phyloP scores from a whole-genome alignment of 129 eudicot species.

The Flaveria robusta region DNA sequence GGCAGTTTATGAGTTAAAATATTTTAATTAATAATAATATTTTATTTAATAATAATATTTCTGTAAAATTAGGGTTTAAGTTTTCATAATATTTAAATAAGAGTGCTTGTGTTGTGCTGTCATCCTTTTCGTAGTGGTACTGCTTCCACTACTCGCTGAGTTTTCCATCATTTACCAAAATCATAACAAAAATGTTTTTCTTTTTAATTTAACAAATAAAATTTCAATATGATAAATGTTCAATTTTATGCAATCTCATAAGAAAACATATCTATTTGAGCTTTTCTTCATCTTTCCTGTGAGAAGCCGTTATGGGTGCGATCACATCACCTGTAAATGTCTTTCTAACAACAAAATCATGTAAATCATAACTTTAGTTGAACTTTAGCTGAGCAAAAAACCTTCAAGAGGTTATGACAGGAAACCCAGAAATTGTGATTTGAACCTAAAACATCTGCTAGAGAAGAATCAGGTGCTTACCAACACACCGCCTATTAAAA shows the following conservation, averaged over 20 bases:
- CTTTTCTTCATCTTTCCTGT: no score
- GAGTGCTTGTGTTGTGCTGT: slow-evolving; percentile 41
- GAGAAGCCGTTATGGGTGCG: no score
- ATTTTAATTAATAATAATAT: slow-evolving; percentile 8
- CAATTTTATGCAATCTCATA: not conserved
- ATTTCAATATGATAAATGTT: not conserved
- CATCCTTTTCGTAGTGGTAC: slow-evolving; percentile 40
- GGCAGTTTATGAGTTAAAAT: slow-evolving; percentile 25
- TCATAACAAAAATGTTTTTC: no score
- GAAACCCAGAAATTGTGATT: no score
- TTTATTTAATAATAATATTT: slow-evolving; percentile 6
- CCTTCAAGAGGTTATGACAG: no score
- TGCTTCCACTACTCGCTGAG: slow-evolving; percentile 35
- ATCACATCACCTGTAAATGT: no score
- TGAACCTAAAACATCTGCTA: no score
- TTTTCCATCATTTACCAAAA: slow-evolving; percentile 20
- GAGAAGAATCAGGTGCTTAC: no score
- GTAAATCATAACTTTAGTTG: no score
- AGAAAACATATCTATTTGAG: not conserved
- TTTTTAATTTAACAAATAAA: not conserved
- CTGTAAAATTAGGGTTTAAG: slow-evolving; percentile 12
- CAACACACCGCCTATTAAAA: no score
- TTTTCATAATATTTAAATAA: slow-evolving; percentile 16
- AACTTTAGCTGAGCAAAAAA: no score
- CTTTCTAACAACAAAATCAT: no score